Evolutionary conservation across 2,329 filamentous ascomycete species (phyloP).

Genomic region (Fusarium kyushuense): DNA sequence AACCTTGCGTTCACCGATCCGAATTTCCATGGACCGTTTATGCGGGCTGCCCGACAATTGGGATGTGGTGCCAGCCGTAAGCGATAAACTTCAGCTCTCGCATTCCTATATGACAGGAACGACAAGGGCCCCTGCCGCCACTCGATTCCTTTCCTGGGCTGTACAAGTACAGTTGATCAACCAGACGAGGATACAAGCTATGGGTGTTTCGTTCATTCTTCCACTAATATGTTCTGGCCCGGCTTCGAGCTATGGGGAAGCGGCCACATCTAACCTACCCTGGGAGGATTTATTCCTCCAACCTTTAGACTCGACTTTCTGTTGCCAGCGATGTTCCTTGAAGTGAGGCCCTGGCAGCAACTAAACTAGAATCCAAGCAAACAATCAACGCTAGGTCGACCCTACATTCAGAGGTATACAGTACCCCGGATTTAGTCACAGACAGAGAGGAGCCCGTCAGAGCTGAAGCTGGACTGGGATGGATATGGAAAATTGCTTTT

Average conservation of each 20-base stretch:
- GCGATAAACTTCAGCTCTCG: constrained; percentile 24
- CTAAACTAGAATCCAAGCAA: constrained; percentile 46
- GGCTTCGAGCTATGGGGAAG: constrained; percentile 12
- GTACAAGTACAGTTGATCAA: constrained; percentile 10
- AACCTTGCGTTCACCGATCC: background rate
- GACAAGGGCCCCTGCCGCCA: constrained; percentile 14
- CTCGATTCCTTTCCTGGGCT: background rate
- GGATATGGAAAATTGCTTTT: constrained; percentile 1
- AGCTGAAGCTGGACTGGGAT: background rate
- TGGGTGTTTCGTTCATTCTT: constrained; percentile 28
- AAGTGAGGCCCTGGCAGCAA: constrained; percentile 15
- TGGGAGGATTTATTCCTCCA: constrained; percentile 19
- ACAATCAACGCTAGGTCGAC: constrained; percentile 18
- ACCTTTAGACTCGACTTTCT: constrained; percentile 7
- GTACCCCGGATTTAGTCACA: constrained; percentile 33
- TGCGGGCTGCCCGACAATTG: constrained; percentile 19
- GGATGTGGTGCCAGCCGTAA: constrained; percentile 2
- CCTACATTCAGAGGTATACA: constrained; percentile 1
- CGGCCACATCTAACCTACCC: constrained; percentile 31
- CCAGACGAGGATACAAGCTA: constrained; percentile 15
- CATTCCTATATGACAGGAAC: constrained; percentile 33
- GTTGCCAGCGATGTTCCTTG: constrained; percentile 15
- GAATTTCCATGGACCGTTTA: constrained; percentile 14
- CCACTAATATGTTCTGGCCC: constrained; percentile 19
- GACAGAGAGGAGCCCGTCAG: background rate